Conservation (phyloP, 306 rosid species). For the Gleditsia sinensis region DNA sequence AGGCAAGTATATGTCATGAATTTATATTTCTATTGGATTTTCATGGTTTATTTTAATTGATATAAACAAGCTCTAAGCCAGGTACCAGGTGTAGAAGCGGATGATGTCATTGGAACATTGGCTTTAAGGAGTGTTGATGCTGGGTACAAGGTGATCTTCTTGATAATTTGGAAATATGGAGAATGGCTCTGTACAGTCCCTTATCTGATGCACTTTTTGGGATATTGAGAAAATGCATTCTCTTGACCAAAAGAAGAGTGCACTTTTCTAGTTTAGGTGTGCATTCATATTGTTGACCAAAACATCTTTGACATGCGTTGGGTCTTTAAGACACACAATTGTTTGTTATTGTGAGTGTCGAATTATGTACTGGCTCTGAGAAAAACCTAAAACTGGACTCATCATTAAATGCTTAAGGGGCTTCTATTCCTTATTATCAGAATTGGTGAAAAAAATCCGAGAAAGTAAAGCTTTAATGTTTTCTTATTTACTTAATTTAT, state of each 20-base stretch:
- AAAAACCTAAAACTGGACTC: background rate
- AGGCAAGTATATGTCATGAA: slow-evolving; percentile 55
- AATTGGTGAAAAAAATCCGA: background rate
- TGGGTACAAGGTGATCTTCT: slow-evolving; percentile 81
- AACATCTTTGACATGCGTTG: background rate
- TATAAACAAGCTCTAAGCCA: slow-evolving; percentile 44
- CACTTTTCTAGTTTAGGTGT: background rate
- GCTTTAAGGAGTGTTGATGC: slow-evolving; percentile 77
- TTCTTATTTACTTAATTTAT: background rate
- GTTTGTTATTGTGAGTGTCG: background rate
- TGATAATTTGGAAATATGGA: slow-evolving; percentile 26
- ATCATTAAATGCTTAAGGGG: background rate
- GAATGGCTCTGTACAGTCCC: background rate
- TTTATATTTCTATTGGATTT: slow-evolving; percentile 25
- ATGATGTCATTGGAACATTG: slow-evolving; percentile 97
- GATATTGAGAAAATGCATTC: slow-evolving; percentile 24
- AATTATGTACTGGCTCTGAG: background rate
- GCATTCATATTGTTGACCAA: slow-evolving; percentile 18
- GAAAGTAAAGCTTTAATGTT: background rate
- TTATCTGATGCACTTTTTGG: background rate
- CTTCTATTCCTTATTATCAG: background rate
- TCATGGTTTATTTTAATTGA: slow-evolving; percentile 26
- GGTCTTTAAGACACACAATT: background rate
- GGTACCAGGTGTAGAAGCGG: slow-evolving; percentile 99
- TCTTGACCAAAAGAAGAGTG: slow-evolving; percentile 26